Conservation (phyloP, 2,329 filamentous ascomycete genomes). For the Lasiodiplodia sp. region DNA sequence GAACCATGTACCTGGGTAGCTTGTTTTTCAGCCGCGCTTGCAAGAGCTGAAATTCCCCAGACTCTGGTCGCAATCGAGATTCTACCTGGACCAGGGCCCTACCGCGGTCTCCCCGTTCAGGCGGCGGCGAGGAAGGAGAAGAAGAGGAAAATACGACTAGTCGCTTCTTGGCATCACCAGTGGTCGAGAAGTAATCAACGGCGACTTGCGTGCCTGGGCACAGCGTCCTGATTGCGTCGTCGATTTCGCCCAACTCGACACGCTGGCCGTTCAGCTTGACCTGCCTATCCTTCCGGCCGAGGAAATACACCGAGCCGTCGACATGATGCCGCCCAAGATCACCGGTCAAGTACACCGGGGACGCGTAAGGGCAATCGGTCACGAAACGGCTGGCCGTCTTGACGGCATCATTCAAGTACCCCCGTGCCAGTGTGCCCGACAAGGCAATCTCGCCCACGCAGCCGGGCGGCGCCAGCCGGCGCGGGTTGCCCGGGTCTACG, state of each 20-base stretch:
- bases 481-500: slow-evolving; percentile 41
- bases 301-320: slow-evolving; percentile 45
- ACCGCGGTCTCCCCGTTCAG: no score
- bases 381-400: slow-evolving; percentile 41
- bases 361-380: slow-evolving; percentile 41
- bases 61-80: no score
- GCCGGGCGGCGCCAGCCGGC: slow-evolving; percentile 43
- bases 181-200: background rate
- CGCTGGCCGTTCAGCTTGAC: slow-evolving; percentile 54
- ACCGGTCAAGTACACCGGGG: slow-evolving; percentile 40
- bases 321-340: slow-evolving; percentile 44
- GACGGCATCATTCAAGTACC: slow-evolving; percentile 43
- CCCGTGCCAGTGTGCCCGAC: slow-evolving; percentile 44
- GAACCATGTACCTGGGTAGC: no score
- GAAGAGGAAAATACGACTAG: no score
- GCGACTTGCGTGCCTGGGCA: background rate
- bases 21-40: no score
- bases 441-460: slow-evolving; percentile 45
- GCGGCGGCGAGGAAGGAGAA: no score
- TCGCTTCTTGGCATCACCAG: no score
- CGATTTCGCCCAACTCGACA: slow-evolving; percentile 56
- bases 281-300: slow-evolving; percentile 46
- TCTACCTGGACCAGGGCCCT: no score
- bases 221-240: slow-evolving; percentile 48
- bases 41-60: no score